These are phyloP conservation scores for Tolypocladium tundrense DNA, from an alignment of 2,329 filamentous ascomycete genomes.

Conservation along the genomic window DNA sequence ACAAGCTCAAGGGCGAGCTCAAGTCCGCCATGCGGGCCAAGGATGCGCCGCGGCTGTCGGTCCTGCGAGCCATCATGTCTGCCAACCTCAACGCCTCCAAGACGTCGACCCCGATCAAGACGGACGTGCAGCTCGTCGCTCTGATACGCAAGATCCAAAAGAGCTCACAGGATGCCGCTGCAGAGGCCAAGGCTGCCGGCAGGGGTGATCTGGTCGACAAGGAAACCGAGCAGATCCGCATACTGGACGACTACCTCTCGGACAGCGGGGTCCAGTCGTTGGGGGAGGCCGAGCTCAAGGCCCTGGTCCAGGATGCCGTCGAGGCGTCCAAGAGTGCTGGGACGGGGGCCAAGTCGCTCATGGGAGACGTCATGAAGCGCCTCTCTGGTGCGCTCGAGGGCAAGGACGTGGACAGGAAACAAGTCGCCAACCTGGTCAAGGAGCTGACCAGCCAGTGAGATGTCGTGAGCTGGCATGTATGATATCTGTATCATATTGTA, in stretches of 20 bases:
- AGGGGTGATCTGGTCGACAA: conserved; percentile 60
- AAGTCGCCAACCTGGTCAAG: conserved; percentile 52
- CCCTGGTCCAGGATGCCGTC: conserved; percentile 40
- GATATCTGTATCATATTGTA: neutral
- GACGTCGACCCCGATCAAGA: conserved; percentile 57
- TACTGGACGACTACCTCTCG: conserved; percentile 56
- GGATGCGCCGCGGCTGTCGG: conserved; percentile 53
- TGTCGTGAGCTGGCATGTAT: neutral
- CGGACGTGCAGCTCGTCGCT: conserved; percentile 57
- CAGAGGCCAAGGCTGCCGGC: conserved; percentile 53
- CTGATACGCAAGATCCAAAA: conserved; percentile 56
- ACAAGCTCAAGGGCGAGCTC: conserved; percentile 48
- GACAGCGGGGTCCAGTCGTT: conserved; percentile 50
- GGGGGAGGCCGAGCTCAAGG: conserved; percentile 46
- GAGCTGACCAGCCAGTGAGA: conserved; percentile 20
- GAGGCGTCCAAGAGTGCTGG: conserved; percentile 38
- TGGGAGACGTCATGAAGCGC: conserved; percentile 55
- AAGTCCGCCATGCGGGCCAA: conserved; percentile 58
- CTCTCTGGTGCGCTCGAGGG: conserved; percentile 47
- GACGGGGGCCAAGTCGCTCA: conserved; percentile 30
- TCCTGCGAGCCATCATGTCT: conserved; percentile 58
- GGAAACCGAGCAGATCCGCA: conserved; percentile 53
- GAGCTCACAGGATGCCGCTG: conserved; percentile 45
- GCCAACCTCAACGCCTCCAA: conserved; percentile 68
- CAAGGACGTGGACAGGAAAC: conserved; percentile 52